These are phyloP conservation scores for Henningerozyma blattae DNA, from an alignment of 805 yeast genomes.

Conservation along the genomic window DNA sequence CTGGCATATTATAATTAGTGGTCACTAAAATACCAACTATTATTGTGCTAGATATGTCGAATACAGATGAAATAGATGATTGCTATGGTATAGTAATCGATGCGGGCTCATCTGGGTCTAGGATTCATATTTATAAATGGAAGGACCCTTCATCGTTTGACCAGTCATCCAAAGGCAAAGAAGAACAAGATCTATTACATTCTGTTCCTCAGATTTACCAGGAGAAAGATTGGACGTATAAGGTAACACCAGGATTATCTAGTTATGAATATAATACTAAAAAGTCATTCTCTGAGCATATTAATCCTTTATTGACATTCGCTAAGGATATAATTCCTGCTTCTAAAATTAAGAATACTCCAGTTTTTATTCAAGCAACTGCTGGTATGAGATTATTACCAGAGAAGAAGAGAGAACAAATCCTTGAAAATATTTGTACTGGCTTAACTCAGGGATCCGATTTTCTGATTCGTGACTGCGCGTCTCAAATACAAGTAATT, in stretches of 20 bases:
- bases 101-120: constrained; percentile 92
- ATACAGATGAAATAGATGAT: constrained; percentile 5
- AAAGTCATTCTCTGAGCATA: constrained; percentile 61
- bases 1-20: too few relatives aligned
- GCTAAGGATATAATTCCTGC: constrained; percentile 65
- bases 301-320: constrained; percentile 47
- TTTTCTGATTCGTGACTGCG: constrained; percentile 47
- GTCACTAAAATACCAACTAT: too few relatives aligned
- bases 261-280: constrained; percentile 41
- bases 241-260: constrained; percentile 79
- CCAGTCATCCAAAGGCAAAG: constrained; percentile 12
- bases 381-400: constrained; percentile 90
- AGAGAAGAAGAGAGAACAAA: constrained; percentile 34
- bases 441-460: constrained; percentile 40
- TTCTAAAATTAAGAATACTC: constrained; percentile 51
- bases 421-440: constrained; percentile 52
- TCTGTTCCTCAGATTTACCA: constrained; percentile 62
- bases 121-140: constrained; percentile 80
- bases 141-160: constrained; percentile 31
- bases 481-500: constrained; percentile 65
- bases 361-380: constrained; percentile 84
- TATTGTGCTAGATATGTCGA: too few relatives aligned
- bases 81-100: constrained; percentile 82
- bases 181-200: constrained; percentile 19
- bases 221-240: constrained; percentile 55